Evolutionary conservation across 148 eudicot species (phyloP), one percentile per base, ranked within the genome.

Genomic region (Rhododendron williamsianum): DNA sequence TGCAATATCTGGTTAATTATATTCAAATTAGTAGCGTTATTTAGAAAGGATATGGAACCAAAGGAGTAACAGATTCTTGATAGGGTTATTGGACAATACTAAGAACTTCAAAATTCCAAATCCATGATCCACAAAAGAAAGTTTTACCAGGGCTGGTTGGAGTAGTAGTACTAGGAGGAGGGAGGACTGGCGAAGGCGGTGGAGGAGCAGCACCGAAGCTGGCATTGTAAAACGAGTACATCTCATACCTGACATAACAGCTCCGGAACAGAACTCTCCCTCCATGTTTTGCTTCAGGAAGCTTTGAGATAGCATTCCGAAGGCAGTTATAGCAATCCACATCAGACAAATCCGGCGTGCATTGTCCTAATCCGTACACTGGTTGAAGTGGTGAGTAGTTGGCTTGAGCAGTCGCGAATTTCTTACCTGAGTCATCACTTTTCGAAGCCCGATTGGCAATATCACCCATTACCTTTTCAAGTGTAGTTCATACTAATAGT

Each of bases 291-390:
- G 60, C 79, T 36, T 25, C 33, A 25, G 85, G 86, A 1, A 87
- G 6, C n/a, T 6, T 9, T 1, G 45, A 19, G 11, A 67, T 48
- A n/a, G 83, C 83, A 33, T 6, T 4, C 12, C 33, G 56, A n/a
- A 89, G 52, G 81, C 93, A 91, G 6, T 5, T 0, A 33, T 18
- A 35, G 56, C 93, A 91, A 2, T 80, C 87, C 0, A 35, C 30
- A 21, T 41, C 9, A 0, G 87, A 72, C 41, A 91, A 54, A 52
- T 54, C 60, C 21, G 60, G 60, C 60, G 60, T 51, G 54, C 54
- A 51, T 51, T 51, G 16, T 9, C 16, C 54, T 51, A 10, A 9
- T 51, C 54, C 54, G 3, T 51, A 51, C 16, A 51, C 54, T 2
- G 54, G 13, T 12, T 51, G 11, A 51, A 51, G 16, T 11, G 13